These are phyloP conservation scores for Debaryomyces maramus DNA, from an alignment of 805 yeast species.

Conservation along the genomic window DNA sequence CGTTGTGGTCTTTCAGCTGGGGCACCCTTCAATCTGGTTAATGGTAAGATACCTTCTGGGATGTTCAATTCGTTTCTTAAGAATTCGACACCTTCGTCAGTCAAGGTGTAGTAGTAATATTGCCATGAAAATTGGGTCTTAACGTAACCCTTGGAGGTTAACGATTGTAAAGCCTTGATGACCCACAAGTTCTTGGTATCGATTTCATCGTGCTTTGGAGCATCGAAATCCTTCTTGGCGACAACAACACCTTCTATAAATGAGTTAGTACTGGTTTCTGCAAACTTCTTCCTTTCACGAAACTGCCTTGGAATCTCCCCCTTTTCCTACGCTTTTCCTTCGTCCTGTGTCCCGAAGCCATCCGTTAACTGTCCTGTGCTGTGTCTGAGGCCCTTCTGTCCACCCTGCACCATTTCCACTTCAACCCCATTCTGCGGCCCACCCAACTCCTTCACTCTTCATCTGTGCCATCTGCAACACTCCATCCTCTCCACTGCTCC, in stretches of 20 bases:
- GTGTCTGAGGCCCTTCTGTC: too few species aligned
- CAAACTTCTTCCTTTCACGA: too few species aligned
- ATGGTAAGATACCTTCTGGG: slow-evolving; percentile 98
- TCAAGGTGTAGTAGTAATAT: slow-evolving; percentile 99
- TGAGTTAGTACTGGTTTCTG: slow-evolving; percentile 41
- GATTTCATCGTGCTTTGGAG: slow-evolving; percentile 96
- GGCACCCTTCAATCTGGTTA: slow-evolving; percentile 94
- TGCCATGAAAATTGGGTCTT: slow-evolving; percentile 99
- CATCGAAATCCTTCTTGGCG: slow-evolving; percentile 98
- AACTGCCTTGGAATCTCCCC: too few species aligned
- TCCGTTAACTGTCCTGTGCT: too few species aligned
- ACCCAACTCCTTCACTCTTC: too few species aligned
- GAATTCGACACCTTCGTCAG: slow-evolving; percentile 99
- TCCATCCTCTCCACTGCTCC: too few species aligned
- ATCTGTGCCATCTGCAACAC: too few species aligned
- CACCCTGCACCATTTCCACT: too few species aligned
- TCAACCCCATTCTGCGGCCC: too few species aligned
- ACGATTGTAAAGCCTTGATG: slow-evolving; percentile 98
- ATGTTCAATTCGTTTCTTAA: slow-evolving; percentile 97
- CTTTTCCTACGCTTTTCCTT: too few species aligned
- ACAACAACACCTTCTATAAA: slow-evolving; percentile 95
- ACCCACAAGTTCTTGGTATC: slow-evolving; percentile 96
- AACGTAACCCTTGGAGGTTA: slow-evolving; percentile 98
- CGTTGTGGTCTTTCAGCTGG: slow-evolving; percentile 73
- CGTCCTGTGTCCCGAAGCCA: too few species aligned